A percentile compares a stretch with the other conserved stretches of the same genome.
Conservation (phyloP, 2,329 filamentous ascomycete species). For the Diaporthe citri region DNA sequence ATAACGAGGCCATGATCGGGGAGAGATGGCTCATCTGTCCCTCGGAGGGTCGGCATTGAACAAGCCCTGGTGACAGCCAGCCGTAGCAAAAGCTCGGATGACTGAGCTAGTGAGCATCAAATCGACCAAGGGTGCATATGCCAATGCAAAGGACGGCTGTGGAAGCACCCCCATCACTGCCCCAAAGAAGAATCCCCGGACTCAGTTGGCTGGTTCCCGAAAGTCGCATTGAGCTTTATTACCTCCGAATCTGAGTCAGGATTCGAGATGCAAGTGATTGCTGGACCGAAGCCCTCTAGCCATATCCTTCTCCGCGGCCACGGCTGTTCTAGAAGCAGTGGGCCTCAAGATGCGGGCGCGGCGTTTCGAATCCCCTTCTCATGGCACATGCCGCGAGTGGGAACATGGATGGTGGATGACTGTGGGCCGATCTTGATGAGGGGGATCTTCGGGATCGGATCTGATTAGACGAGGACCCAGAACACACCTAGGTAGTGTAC, state of each 20-base stretch:
- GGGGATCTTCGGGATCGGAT: neutral
- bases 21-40: neutral
- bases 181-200: neutral
- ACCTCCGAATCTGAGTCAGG: neutral
- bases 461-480: neutral
- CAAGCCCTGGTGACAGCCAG: neutral
- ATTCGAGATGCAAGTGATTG: neutral
- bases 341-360: neutral
- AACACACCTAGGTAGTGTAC: too few relatives aligned
- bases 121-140: neutral
- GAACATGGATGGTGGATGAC: neutral
- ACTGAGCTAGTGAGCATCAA: neutral
- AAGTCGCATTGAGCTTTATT: neutral
- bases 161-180: neutral
- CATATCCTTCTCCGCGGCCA: neutral
- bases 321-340: neutral
- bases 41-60: neutral
- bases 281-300: neutral
- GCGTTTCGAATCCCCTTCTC: neutral
- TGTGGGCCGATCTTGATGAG: conserved; percentile 5
- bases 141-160: neutral
- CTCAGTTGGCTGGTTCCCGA: neutral
- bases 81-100: conserved; percentile 3
- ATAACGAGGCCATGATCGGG: neutral
- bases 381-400: neutral